Evolutionary conservation across 352 stramenopile genomes (phyloP), one percentile per base, ranked within the genome.

Genomic region (Pythium myriotylum): DNA sequence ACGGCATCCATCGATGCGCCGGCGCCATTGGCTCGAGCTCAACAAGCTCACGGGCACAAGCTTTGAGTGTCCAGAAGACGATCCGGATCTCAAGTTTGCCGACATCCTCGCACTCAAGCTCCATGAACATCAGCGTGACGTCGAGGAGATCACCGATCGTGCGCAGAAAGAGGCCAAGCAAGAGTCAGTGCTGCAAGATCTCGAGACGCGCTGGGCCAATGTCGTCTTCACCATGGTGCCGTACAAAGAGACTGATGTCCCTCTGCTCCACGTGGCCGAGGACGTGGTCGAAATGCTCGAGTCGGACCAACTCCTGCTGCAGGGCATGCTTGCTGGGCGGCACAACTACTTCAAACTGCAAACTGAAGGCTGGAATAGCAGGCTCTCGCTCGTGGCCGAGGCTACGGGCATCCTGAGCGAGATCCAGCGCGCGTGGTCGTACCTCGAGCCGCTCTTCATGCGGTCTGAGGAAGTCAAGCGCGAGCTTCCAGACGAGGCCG

Each of bases 351-450:
- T 92, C 54, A 67, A 89, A 37, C 53, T 68, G 0, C 72, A 84
- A 27, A 88, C 81, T 8, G 65, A 90, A 37, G 41, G 46, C 5
- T 94, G 83, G 84, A 65, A 73, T 16, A 67, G 51, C 9, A 85
- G 73, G 35, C 70, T 92, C 3, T 75, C 79, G 52, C 65, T 89
- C n/a, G 74, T 96, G 17, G 81, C 82, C 4, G 95, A 99, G 65
- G 86, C 96, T 5, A 94, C 79, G 64, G 70, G 32, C 48, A 61
- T 94, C n/a, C 63, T 98, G 23, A 82, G 81, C 27, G 94, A 98
- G 49, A 98, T 99, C 61, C 94, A 98, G 72, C 87, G 92, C 12
- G 94, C 91, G 14, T 98, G 95, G 95, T 96, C 84, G 17, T 98
- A 98, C 64, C 65, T 98, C 4, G 95, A 98, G 64, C 94, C 95